Evolutionary conservation across 106 monocot species (phyloP), one percentile per base, ranked within the genome.

Genomic region (Hemerocallis citrina): DNA sequence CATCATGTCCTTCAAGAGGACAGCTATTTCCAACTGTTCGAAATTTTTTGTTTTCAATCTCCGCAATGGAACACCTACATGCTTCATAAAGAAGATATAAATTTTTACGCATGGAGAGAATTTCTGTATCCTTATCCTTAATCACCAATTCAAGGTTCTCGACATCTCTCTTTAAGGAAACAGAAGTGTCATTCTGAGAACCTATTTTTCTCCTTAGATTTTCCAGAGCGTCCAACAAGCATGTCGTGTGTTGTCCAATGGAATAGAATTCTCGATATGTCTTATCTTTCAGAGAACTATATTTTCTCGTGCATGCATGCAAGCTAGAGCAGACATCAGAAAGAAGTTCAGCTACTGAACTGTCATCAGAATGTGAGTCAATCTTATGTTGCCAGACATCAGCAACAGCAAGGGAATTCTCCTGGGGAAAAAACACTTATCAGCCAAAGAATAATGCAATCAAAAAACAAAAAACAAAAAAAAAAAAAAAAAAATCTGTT

Each of bases 1-100:
- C 58, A 54, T 31, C 36, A 43, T 65, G 63, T 15, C 33, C 65
- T 2, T 8, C 57, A 75, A 52, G 41, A 58, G 57, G 1, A 39
- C 14, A 15, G 37, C 30, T 70, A 34, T 55, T 73, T 20, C 23
- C 72, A 76, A 50, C 19, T 25, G 22, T 44, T 69, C 62, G 68
- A 23, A 47, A 37, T 70, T 64, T 74, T 73, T 57, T 79, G 35
- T 49, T 76, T 56, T 78, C 57, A 34, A 78, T 67, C 72, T 85
- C 82, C 36, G 72, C 37, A 69, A 89, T 31, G 48, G 69, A 80
- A 55, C 39, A 70, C 57, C 64, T 81, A 62, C 94, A 95, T 52
- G 86, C 72, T 76, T 86, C 78, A 68, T 77, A 86, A 28, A 95
- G 64, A 50, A 83, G 61, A 67, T 62, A 45, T 30, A 89, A 25